Evolutionary conservation across 331 rosid genomes (phyloP), one percentile per base, ranked within the genome.

Genomic region (Quercus lobata): DNA sequence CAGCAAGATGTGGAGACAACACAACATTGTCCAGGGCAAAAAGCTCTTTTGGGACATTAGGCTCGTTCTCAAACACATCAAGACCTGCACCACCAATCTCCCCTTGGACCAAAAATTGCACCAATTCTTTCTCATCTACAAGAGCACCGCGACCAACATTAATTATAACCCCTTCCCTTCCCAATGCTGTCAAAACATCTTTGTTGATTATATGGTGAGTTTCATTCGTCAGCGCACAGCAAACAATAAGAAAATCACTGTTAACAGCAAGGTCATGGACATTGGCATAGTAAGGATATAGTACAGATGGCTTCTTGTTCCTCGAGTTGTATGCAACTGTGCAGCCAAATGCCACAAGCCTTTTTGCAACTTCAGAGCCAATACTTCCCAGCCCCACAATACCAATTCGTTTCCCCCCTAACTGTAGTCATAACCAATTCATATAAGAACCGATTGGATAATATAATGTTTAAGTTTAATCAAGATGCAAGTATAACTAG

Each of bases 11-110:
- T 11, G 84, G 84, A 68, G 84, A 76, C 73, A 81, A 52, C 25
- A 81, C 84, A 22, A 81, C 81, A 52, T 70, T 76, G 7, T 81
- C 84, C 77, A 76, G 27, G 5, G 54, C 66, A 34, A 70, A 71
- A 35, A 81, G 73, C 62, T 81, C 77, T 22, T 24, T 24, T 2
- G 84, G 84, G 5, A 76, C 78, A 21, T 46, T 6, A 11, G 81
- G 83, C 80, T 83, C 83, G 7, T 78, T 24, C 77, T 83, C 86
- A 17, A 73, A 83, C 80, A 83, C 83, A 24, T 83, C 83, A 53
- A 83, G 76, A 21, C 86, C 86, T 17, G 83, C 86, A 54, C 86
- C 83, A 12, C 76, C 80, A 41, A 83, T 34, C 58, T 78, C 80
- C 61, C 83, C 79, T 53, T 6, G 41, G 15, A 3, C 56, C 66